phyloP scores from a whole-genome alignment of 805 yeast genomes.

The Ogataea corticis region DNA sequence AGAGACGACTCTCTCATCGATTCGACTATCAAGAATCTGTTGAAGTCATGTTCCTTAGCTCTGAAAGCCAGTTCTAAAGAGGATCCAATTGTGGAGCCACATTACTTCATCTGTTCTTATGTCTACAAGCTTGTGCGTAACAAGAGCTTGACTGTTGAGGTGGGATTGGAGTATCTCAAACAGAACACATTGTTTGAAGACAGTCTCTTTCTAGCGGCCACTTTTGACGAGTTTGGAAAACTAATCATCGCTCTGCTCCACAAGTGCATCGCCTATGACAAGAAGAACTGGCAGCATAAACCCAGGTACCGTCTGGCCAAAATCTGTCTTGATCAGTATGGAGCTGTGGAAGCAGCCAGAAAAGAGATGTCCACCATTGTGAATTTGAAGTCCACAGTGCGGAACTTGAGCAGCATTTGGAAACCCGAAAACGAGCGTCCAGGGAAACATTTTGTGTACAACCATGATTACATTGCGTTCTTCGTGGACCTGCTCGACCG shows the following conservation, averaged over 20 bases:
- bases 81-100: constrained; percentile 76
- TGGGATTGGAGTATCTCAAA: constrained; percentile 43
- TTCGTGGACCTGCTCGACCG: constrained; percentile 56
- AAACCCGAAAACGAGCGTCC: constrained; percentile 90
- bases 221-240: constrained; percentile 36
- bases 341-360: constrained; percentile 54
- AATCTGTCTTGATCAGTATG: constrained; percentile 55
- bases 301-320: constrained; percentile 73
- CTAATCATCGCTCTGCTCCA: constrained; percentile 47
- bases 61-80: constrained; percentile 37
- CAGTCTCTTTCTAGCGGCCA: constrained; percentile 11
- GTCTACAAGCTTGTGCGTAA: constrained; percentile 54
- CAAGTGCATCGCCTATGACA: constrained; percentile 58
- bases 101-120: constrained; percentile 60
- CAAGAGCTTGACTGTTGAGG: constrained; percentile 35
- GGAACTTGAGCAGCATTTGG: constrained; percentile 84
- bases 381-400: constrained; percentile 63
- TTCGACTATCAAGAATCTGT: constrained; percentile 42
- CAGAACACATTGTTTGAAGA: constrained; percentile 36
- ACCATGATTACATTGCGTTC: constrained; percentile 65
- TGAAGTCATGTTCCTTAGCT: constrained; percentile 47
- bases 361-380: constrained; percentile 65
- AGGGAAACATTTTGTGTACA: constrained; percentile 87
- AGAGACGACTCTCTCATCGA: constrained; percentile 18
- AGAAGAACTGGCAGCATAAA: constrained; percentile 89